Evolutionary conservation across 2,329 filamentous ascomycete genomes (phyloP).

Genomic region (Coniochaeta sp.): DNA sequence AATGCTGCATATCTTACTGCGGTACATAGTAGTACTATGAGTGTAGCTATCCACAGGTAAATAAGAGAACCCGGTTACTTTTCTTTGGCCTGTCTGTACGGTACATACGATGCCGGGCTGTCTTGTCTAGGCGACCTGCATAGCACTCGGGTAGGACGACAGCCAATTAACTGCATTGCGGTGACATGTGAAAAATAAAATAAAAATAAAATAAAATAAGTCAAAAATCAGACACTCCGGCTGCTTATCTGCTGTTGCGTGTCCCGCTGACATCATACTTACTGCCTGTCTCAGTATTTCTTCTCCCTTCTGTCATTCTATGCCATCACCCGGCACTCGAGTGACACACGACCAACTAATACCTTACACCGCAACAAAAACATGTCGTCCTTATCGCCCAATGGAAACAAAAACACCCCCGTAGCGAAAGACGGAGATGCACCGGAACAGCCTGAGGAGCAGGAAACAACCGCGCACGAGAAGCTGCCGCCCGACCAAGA

Average conservation of each 20-base stretch:
- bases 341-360: background rate
- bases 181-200: background rate
- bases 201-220: too few relatives aligned
- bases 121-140: background rate
- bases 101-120: too few relatives aligned
- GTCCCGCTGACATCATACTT: background rate
- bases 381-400: background rate
- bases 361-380: background rate
- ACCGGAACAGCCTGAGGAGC: background rate
- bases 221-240: too few relatives aligned
- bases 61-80: conserved; percentile 1
- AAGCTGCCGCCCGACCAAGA: conserved; percentile 49
- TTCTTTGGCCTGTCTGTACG: background rate
- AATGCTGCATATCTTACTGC: too few relatives aligned
- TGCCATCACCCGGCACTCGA: background rate
- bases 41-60: too few relatives aligned
- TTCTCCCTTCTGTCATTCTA: too few relatives aligned
- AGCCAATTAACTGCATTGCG: background rate
- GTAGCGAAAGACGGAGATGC: background rate
- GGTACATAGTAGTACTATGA: too few relatives aligned
- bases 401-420: background rate
- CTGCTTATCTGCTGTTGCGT: background rate
- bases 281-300: background rate
- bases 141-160: background rate
- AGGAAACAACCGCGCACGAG: background rate